Conservation (phyloP, 768 basidiomycete species). For the Termitomyces sp. region DNA sequence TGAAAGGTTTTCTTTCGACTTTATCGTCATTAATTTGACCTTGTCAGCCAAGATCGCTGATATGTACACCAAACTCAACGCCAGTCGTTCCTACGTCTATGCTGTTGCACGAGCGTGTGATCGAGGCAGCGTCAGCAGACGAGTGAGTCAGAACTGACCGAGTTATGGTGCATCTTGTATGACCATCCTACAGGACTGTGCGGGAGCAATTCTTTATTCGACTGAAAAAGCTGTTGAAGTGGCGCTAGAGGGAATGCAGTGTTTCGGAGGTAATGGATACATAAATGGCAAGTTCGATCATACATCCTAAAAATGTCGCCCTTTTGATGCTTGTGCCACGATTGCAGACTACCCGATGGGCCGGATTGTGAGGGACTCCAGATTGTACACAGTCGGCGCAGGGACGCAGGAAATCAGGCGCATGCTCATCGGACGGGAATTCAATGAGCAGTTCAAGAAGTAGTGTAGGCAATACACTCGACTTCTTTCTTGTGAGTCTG, state of each 20-base stretch:
- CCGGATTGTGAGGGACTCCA: conserved; percentile 79
- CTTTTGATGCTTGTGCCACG: neutral
- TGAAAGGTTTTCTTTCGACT: conserved; percentile 7
- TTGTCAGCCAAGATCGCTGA: conserved; percentile 72
- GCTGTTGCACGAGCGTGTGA: conserved; percentile 90
- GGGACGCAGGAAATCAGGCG: conserved; percentile 94
- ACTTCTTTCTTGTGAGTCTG: conserved; percentile 1
- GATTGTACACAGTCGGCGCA: conserved; percentile 92
- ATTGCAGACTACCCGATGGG: conserved; percentile 81
- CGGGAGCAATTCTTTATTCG: conserved; percentile 89
- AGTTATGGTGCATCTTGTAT: neutral
- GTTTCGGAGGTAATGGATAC: conserved; percentile 92
- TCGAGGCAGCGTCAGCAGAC: conserved; percentile 65
- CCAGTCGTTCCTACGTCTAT: conserved; percentile 88
- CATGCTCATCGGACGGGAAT: conserved; percentile 92
- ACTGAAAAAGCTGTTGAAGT: conserved; percentile 92
- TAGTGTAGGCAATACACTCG: conserved; percentile 6
- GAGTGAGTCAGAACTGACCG: conserved; percentile 39
- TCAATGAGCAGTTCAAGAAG: conserved; percentile 61
- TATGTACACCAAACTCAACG: conserved; percentile 92
- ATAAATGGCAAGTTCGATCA: conserved; percentile 63
- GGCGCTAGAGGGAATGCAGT: conserved; percentile 88
- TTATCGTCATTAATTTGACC: conserved; percentile 7
- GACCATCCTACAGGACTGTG: conserved; percentile 66
- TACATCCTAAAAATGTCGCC: neutral